These are phyloP conservation scores for Cladophialophora exuberans DNA, from an alignment of 2,329 filamentous ascomycete species.

Conservation along the genomic window DNA sequence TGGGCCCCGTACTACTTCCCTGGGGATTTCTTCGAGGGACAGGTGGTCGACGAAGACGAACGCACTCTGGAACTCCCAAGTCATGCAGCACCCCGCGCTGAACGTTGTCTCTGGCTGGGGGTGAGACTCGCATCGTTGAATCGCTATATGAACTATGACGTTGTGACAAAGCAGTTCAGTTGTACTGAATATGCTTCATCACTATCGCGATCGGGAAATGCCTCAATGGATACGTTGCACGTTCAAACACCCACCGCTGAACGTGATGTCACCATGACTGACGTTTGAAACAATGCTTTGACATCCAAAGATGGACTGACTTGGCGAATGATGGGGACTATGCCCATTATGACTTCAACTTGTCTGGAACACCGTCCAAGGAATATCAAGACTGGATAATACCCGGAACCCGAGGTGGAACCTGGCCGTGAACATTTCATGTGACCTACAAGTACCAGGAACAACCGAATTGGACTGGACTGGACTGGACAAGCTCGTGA, in stretches of 20 bases:
- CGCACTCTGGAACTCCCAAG: constrained; percentile 55
- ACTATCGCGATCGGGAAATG: constrained; percentile 7
- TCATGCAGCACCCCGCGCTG: constrained; percentile 51
- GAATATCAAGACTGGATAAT: no score
- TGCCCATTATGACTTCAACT: no score
- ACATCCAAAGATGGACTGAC: no score
- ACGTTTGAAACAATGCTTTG: no score
- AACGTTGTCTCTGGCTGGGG: constrained; percentile 57
- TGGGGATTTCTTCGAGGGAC: constrained; percentile 53
- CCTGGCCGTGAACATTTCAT: no score
- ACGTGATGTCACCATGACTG: constrained; percentile 20
- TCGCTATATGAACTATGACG: constrained; percentile 46
- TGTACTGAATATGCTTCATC: constrained; percentile 35
- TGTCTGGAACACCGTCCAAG: no score
- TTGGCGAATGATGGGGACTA: no score
- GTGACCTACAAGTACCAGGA: no score
- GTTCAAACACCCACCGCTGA: constrained; percentile 5
- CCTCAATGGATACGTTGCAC: constrained; percentile 20
- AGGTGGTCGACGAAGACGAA: constrained; percentile 58
- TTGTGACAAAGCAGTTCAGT: constrained; percentile 37
- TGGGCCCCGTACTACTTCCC: constrained; percentile 55
- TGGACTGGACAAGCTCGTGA: no score
- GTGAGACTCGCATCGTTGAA: constrained; percentile 43
- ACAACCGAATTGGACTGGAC: no score
- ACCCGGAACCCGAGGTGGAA: no score